Percentiles rank a stretch among this genome's conserved stretches.
Evolutionary conservation across 2,329 filamentous ascomycete genomes (phyloP).

Genomic region (Hortaea werneckii): DNA sequence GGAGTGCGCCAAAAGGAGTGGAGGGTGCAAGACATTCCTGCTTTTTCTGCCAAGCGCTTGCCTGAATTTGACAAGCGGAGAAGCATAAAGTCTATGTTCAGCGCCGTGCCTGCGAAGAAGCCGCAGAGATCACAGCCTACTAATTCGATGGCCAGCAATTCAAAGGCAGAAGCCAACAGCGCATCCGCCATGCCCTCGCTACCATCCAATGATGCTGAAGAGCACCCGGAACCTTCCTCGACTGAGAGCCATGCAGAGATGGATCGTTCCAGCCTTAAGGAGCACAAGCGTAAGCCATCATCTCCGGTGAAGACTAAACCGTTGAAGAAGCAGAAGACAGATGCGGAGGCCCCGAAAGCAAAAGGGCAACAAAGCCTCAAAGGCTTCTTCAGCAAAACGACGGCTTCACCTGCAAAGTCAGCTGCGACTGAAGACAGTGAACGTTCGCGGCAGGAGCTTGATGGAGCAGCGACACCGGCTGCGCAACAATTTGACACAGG

Average conservation of each 20-base stretch:
- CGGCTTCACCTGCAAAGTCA: not conserved
- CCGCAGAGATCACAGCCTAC: not conserved
- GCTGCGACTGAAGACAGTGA: not conserved
- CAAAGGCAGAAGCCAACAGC: not conserved
- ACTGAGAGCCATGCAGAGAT: not conserved
- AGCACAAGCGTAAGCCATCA: constrained; percentile 26
- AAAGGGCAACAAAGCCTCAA: constrained; percentile 55
- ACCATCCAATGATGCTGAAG: not conserved
- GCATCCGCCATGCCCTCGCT: not conserved
- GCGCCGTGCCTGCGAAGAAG: constrained; percentile 37
- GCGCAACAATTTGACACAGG: not conserved
- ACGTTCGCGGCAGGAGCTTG: not conserved
- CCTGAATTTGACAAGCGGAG: constrained; percentile 77
- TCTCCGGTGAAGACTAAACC: constrained; percentile 20
- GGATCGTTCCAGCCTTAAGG: not conserved
- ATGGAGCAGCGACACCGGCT: not conserved
- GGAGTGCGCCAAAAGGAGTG: constrained; percentile 59
- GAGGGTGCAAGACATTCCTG: constrained; percentile 54
- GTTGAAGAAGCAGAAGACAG: constrained; percentile 44
- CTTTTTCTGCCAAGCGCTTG: constrained; percentile 71
- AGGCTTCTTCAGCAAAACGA: constrained; percentile 62
- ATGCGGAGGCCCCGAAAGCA: constrained; percentile 17
- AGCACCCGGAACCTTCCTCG: not conserved
- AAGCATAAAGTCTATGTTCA: constrained; percentile 91
- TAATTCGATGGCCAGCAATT: not conserved